Conservation (phyloP, 768 basidiomycete genomes). For the Amanita molliuscula region DNA sequence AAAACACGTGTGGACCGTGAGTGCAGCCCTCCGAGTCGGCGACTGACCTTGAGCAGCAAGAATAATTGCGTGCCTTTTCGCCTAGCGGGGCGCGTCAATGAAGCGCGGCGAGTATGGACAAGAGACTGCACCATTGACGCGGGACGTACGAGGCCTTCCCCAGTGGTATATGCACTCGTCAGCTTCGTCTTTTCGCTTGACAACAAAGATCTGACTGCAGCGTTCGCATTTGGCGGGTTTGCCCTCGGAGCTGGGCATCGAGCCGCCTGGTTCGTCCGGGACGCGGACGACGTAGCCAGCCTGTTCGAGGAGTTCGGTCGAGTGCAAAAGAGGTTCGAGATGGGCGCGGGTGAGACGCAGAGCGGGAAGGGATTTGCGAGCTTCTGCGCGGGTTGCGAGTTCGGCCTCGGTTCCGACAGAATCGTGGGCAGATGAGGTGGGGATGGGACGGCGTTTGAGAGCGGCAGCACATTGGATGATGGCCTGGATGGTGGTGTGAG, state of each 20-base stretch:
- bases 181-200: constrained; percentile 46
- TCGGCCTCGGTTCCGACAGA: constrained; percentile 75
- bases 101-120: not conserved
- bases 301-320: constrained; percentile 40
- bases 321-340: constrained; percentile 51
- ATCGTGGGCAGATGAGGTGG: constrained; percentile 47
- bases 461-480: constrained; percentile 40
- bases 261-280: constrained; percentile 58
- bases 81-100: constrained; percentile 28
- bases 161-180: constrained; percentile 74
- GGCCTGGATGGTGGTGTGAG: constrained; percentile 24
- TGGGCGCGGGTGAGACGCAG: constrained; percentile 41
- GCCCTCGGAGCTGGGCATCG: constrained; percentile 50
- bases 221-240: constrained; percentile 66
- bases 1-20: constrained; percentile 84
- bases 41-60: constrained; percentile 66
- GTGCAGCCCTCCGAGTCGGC: constrained; percentile 59
- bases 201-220: constrained; percentile 60
- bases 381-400: constrained; percentile 42
- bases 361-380: constrained; percentile 39
- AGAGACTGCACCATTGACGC: constrained; percentile 44
- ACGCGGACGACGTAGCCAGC: constrained; percentile 69
- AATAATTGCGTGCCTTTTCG: constrained; percentile 57
- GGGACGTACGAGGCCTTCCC: constrained; percentile 57
- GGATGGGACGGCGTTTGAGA: constrained; percentile 39